phyloP scores from a whole-genome alignment of 2,329 filamentous ascomycete species.

The Nemania abortiva region DNA sequence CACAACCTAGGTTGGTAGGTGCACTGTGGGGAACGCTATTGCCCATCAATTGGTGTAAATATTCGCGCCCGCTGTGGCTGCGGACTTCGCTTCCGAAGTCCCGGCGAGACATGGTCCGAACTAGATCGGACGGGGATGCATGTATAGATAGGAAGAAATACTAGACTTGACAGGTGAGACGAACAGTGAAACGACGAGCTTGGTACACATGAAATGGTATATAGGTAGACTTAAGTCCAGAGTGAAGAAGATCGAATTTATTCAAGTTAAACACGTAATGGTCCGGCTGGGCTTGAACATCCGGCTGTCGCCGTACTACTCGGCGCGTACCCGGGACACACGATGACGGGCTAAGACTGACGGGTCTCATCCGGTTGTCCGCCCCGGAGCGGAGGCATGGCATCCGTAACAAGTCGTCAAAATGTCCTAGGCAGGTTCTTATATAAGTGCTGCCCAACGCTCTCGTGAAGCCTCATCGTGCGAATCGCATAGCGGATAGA shows the following conservation, averaged over 20 bases:
- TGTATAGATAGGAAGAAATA: neutral
- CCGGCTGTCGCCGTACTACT: neutral
- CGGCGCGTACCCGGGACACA: neutral
- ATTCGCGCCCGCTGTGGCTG: constrained; percentile 4
- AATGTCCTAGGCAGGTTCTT: neutral
- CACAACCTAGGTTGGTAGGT: too few relatives aligned
- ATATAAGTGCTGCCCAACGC: constrained; percentile 8
- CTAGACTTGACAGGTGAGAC: neutral
- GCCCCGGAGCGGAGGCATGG: constrained; percentile 28
- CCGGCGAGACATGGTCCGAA: constrained; percentile 14
- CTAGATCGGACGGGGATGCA: neutral
- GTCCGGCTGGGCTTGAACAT: neutral
- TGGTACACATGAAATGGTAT: neutral
- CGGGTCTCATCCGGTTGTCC: constrained; percentile 10
- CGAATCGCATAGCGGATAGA: neutral
- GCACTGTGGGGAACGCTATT: neutral
- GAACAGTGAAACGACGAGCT: neutral
- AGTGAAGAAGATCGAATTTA: neutral
- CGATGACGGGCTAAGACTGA: neutral
- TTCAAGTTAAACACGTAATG: neutral
- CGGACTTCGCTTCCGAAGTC: constrained; percentile 31
- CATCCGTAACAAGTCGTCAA: constrained; percentile 22
- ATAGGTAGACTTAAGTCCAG: neutral
- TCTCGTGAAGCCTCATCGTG: neutral
- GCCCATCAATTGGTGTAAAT: constrained; percentile 30